Conservation (phyloP, 2,329 filamentous ascomycete species). For the Phialophora verrucosa region DNA sequence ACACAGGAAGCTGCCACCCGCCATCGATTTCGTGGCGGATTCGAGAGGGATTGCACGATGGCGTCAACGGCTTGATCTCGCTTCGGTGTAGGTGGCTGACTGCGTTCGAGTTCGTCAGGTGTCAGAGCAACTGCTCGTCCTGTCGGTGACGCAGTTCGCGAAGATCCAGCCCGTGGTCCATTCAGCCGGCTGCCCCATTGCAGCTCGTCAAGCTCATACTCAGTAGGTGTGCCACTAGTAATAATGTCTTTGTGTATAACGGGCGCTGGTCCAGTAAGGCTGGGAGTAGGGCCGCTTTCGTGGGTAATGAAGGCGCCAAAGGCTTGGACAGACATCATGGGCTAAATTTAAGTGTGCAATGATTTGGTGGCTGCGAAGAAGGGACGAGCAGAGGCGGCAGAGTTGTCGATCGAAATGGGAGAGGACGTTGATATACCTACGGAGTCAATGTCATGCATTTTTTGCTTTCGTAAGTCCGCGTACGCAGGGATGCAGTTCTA, state of each 20-base stretch:
- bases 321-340: slow-evolving; percentile 45
- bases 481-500: background rate
- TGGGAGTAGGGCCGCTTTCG: slow-evolving; percentile 42
- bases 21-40: slow-evolving; percentile 68
- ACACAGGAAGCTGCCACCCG: slow-evolving; percentile 69
- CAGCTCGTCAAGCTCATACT: slow-evolving; percentile 34
- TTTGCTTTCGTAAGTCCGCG: background rate
- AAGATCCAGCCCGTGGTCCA: slow-evolving; percentile 24
- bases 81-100: slow-evolving; percentile 35
- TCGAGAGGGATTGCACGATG: slow-evolving; percentile 39
- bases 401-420: background rate
- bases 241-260: slow-evolving; percentile 43
- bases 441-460: background rate
- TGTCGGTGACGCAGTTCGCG: slow-evolving; percentile 15
- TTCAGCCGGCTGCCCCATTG: slow-evolving; percentile 35
- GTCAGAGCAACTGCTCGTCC: slow-evolving; percentile 26
- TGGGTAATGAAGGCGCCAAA: slow-evolving; percentile 53
- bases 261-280: slow-evolving; percentile 48
- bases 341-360: background rate
- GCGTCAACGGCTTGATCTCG: slow-evolving; percentile 38
- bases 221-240: slow-evolving; percentile 33
- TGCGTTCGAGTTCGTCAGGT: slow-evolving; percentile 41
- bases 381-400: background rate
- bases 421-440: background rate
- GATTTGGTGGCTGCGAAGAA: background rate